These are phyloP conservation scores for Pseudogymnoascus destructans DNA, from an alignment of 2,329 filamentous ascomycete genomes.

Conservation along the genomic window DNA sequence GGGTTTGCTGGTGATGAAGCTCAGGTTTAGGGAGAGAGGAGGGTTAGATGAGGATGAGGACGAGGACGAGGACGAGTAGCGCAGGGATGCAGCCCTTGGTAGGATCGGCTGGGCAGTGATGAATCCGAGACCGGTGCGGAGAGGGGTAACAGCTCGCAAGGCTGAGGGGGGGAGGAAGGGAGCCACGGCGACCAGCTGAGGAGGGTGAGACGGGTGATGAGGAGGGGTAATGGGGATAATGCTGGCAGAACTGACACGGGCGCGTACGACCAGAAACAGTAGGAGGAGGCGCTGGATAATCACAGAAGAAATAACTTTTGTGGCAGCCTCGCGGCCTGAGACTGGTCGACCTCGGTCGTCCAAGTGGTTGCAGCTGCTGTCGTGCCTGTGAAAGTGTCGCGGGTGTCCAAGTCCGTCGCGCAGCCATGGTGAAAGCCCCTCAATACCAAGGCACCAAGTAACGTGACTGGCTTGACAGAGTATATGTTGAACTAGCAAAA, in stretches of 20 bases:
- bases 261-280: neutral
- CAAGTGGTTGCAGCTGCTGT: neutral
- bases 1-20: conserved; percentile 1
- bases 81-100: conserved; percentile 8
- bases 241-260: neutral
- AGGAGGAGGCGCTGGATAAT: conserved; percentile 6
- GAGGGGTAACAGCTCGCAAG: conserved; percentile 9
- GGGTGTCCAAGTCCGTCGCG: conserved; percentile 10
- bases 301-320: conserved; percentile 3
- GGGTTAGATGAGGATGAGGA: conserved; percentile 6
- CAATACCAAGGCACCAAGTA: conserved; percentile 1
- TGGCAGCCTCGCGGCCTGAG: conserved; percentile 9
- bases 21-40: neutral
- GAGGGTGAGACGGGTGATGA: neutral
- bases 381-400: conserved; percentile 2
- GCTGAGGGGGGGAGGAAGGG: neutral
- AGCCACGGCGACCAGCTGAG: neutral
- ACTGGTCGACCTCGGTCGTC: conserved; percentile 6
- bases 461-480: conserved; percentile 5
- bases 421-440: conserved; percentile 8
- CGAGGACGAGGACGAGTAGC: conserved; percentile 4
- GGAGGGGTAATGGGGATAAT: conserved; percentile 9
- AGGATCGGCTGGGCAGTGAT: neutral
- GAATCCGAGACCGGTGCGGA: conserved; percentile 5
- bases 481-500: neutral